Conservation (phyloP, 495 filamentous ascomycete genomes). For the Penicillium macrosclerotiorum region DNA sequence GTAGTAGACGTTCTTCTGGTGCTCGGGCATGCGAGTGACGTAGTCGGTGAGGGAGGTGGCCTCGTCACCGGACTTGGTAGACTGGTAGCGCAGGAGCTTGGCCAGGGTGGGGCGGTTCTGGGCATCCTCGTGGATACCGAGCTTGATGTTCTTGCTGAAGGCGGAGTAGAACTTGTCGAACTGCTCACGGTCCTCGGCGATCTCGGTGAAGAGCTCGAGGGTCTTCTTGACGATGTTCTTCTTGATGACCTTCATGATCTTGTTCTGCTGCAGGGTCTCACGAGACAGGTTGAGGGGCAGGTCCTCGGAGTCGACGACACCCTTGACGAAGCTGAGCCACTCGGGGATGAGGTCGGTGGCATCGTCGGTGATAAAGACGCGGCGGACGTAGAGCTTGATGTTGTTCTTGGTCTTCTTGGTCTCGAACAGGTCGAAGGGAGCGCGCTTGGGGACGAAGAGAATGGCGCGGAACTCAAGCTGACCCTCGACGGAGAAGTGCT, state of each 20-base stretch:
- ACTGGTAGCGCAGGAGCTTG: constrained; percentile 98
- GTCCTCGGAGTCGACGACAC: constrained; percentile 99
- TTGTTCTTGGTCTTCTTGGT: constrained; percentile 99
- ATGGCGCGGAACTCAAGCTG: constrained; percentile 99
- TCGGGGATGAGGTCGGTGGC: constrained; percentile 98
- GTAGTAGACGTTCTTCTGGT: constrained; percentile 99
- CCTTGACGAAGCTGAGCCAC: constrained; percentile 99
- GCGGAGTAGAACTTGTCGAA: constrained; percentile 99
- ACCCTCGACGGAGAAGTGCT: constrained; percentile 99
- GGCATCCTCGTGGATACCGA: constrained; percentile 98
- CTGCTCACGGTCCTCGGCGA: constrained; percentile 97
- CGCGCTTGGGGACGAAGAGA: constrained; percentile 98
- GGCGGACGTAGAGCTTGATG: constrained; percentile 99
- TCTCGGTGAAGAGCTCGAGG: constrained; percentile 97
- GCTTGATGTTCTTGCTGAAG: constrained; percentile 99
- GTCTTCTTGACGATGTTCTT: constrained; percentile 99
- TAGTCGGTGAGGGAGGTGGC: constrained; percentile 93
- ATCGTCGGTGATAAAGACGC: constrained; percentile 99
- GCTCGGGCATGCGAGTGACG: constrained; percentile 96
- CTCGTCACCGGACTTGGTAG: constrained; percentile 97
- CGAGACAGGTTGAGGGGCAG: constrained; percentile 98
- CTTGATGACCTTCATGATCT: constrained; percentile 99
- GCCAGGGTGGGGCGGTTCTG: constrained; percentile 93
- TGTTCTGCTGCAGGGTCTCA: constrained; percentile 99
- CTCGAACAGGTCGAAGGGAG: constrained; percentile 99